Evolutionary conservation across 83 land plant species (phyloP), one percentile per base, ranked within the genome.

Genomic region (Picea abies): DNA sequence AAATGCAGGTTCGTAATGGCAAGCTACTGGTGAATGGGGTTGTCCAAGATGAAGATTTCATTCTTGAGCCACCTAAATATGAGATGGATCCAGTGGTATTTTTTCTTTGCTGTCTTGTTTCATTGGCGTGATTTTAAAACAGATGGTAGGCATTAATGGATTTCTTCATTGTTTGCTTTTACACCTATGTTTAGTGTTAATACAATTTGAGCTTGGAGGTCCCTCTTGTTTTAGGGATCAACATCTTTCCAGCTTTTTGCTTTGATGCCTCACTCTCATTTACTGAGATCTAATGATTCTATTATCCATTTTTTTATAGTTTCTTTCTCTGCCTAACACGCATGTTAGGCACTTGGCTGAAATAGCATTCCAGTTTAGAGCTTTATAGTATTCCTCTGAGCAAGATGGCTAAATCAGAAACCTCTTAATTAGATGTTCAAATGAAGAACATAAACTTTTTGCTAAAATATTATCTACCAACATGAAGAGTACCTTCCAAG

Each of bases 51-150:
- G 96, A 92, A 78, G 90, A 94, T 12, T 94, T 94, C 56, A 83
- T 94, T 66, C 62, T 92, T 56, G 96, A 94, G 90, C 92, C 94
- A 29, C 87, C 90, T 81, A 79, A 80, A 19, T 94, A 94, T 84
- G 87, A 94, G 39, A 90, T 94, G 96, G 84, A 83, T 1, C 90
- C 90, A 82, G 69, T 85, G 92, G 95, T 93, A 84, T 39, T 22
- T n/a, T 63, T 49, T 26, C 14, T 64, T 6, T 68, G n/a, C 83
- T 71, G 22, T 58, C 49, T 68, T 12, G 15, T 58, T 81, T 82
- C 39, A 20, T 20, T 16, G 25, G 67, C 76, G 44, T 19, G 25
- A 41, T 68, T 66, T 67, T 35, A 19, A 47, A 75, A 29, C 29
- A 37, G 78, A 75, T 25, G 19, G 78, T 23, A 75, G 78, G 29